Conservation (phyloP, 83 land plant genomes). For the Picea abies region DNA sequence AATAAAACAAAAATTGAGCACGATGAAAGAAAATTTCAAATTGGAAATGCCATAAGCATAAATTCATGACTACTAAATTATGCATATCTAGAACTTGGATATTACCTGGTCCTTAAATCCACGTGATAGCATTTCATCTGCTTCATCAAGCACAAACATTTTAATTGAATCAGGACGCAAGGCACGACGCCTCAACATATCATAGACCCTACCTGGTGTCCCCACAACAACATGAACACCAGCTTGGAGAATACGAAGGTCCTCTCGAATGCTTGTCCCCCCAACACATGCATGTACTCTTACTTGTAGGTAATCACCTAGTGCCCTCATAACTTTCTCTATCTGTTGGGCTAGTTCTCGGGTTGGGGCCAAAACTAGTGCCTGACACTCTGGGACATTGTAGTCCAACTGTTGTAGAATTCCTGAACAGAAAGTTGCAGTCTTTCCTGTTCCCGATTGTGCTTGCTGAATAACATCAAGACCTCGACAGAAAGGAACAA, state of each 20-base stretch:
- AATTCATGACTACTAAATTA: not conserved
- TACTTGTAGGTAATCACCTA: slow-evolving; percentile 77
- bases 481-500: slow-evolving; percentile 71
- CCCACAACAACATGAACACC: slow-evolving; percentile 82
- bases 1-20: not conserved
- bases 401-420: slow-evolving; percentile 77
- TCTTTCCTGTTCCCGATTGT: slow-evolving; percentile 85
- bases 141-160: slow-evolving; percentile 64
- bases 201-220: slow-evolving; percentile 72
- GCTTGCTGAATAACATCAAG: slow-evolving; percentile 91
- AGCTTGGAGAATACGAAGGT: slow-evolving; percentile 42
- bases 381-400: slow-evolving; percentile 44
- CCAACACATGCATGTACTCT: slow-evolving; percentile 88
- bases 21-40: not conserved
- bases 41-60: not conserved
- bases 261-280: slow-evolving; percentile 68
- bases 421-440: slow-evolving; percentile 84
- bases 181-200: slow-evolving; percentile 59
- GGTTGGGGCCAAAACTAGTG: slow-evolving; percentile 79
- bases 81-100: not conserved
- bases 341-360: slow-evolving; percentile 58
- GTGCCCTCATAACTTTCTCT: slow-evolving; percentile 76
- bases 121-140: slow-evolving; percentile 78
- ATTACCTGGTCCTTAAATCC: slow-evolving; percentile 3
- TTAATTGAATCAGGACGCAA: slow-evolving; percentile 57